A percentile compares a stretch with the other conserved stretches of the same genome.
Evolutionary conservation across 768 basidiomycete genomes (phyloP).

Genomic region (Naganishia onofrii): DNA sequence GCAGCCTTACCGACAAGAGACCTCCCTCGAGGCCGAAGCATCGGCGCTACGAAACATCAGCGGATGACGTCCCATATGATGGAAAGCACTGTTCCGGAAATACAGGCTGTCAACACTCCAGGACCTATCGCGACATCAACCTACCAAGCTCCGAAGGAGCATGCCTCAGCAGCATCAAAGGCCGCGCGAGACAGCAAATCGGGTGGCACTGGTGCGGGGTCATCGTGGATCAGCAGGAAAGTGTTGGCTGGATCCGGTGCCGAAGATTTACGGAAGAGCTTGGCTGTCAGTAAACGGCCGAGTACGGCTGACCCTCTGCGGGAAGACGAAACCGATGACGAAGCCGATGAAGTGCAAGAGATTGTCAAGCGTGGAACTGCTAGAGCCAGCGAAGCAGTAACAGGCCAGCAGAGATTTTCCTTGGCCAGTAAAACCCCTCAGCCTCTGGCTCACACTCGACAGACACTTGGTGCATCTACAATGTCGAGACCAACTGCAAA

Average conservation of each 20-base stretch:
- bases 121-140: background rate
- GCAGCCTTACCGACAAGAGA: conserved; percentile 28
- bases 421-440: conserved; percentile 19
- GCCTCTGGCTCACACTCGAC: conserved; percentile 9
- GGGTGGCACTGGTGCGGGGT: conserved; percentile 14
- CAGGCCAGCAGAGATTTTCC: background rate
- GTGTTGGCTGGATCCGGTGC: conserved; percentile 35
- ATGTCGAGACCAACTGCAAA: conserved; percentile 5
- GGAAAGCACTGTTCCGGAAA: conserved; percentile 14
- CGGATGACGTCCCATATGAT: conserved; percentile 18
- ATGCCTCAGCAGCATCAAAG: background rate
- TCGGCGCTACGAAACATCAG: conserved; percentile 18
- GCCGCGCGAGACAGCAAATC: conserved; percentile 20
- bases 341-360: conserved; percentile 16
- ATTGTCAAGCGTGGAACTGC: background rate
- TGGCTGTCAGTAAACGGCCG: conserved; percentile 28
- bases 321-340: conserved; percentile 1
- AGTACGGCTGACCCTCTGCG: background rate
- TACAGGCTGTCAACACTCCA: background rate
- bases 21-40: conserved; percentile 25
- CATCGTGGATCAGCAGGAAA: conserved; percentile 18
- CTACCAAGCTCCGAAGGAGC: background rate
- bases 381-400: conserved; percentile 1
- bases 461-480: conserved; percentile 13
- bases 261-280: conserved; percentile 36